Evolutionary conservation across 2,329 filamentous ascomycete species (phyloP).

Genomic region (Proliferodiscus dingleyae): DNA sequence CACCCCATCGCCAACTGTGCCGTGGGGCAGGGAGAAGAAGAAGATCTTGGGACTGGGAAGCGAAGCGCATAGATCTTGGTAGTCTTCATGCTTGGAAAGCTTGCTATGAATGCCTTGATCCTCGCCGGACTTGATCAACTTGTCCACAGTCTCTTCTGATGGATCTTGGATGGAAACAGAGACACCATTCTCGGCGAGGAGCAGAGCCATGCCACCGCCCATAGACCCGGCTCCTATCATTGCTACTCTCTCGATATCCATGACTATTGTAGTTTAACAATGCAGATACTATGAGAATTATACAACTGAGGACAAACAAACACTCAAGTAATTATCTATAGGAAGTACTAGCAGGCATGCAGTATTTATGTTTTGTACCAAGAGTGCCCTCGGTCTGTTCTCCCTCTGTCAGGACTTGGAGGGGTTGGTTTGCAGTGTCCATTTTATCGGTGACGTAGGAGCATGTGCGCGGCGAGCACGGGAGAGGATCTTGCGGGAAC

Average conservation of each 20-base stretch:
- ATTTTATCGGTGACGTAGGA: no score
- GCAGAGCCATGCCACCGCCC: conserved; percentile 54
- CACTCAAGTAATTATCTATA: no score
- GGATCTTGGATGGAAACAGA: conserved; percentile 52
- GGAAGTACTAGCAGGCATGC: no score
- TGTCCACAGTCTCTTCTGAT: conserved; percentile 39
- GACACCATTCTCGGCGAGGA: conserved; percentile 52
- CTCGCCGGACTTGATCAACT: conserved; percentile 34
- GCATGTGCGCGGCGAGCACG: no score
- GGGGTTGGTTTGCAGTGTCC: no score
- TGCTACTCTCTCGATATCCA: conserved; percentile 36
- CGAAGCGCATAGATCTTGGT: conserved; percentile 45
- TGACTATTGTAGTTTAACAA: conserved; percentile 1
- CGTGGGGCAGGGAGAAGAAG: conserved; percentile 49
- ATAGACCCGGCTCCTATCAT: conserved; percentile 56
- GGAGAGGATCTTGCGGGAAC: no score
- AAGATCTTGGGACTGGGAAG: conserved; percentile 45
- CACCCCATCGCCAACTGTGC: conserved; percentile 35
- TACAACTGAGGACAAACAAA: not conserved
- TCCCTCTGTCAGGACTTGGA: no score
- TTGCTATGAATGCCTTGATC: conserved; percentile 21
- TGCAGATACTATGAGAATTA: not conserved
- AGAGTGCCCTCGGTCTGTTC: no score
- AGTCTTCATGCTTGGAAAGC: conserved; percentile 36
- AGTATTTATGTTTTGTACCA: no score